Percentiles rank a stretch among this genome's conserved stretches.
Evolutionary conservation across 1,284 basidiomycete species (phyloP).

Genomic region (Irpex lacteus): DNA sequence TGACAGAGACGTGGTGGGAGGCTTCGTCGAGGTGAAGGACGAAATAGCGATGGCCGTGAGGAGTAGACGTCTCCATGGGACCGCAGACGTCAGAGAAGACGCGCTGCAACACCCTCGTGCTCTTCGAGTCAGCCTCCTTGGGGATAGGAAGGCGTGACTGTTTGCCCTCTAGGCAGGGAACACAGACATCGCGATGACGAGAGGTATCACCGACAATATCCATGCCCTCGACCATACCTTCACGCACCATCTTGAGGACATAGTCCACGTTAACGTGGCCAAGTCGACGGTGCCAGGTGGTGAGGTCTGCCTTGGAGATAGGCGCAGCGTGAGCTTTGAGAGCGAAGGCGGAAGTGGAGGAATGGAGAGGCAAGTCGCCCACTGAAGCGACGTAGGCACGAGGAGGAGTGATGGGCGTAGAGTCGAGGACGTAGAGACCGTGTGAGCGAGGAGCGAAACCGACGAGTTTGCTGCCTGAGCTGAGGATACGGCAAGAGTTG

Average conservation of each 20-base stretch:
- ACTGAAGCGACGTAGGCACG: constrained; percentile 1
- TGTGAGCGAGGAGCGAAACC: constrained; percentile 4
- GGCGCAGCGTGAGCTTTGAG: constrained; percentile 3
- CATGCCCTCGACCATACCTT: constrained; percentile 16
- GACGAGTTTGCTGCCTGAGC: neutral
- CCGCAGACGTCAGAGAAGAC: constrained; percentile 27
- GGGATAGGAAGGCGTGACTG: constrained; percentile 15
- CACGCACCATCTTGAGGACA: constrained; percentile 14
- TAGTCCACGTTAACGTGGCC: constrained; percentile 19
- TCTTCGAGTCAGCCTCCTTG: neutral
- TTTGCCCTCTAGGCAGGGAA: constrained; percentile 14
- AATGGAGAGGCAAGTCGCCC: neutral
- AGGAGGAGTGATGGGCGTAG: neutral
- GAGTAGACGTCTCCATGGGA: constrained; percentile 14
- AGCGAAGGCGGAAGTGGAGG: neutral
- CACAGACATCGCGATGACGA: constrained; percentile 11
- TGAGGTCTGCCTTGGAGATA: constrained; percentile 11
- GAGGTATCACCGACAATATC: neutral
- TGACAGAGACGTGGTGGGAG: constrained; percentile 8
- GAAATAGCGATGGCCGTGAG: constrained; percentile 11
- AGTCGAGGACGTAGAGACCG: constrained; percentile 15
- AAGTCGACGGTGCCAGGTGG: constrained; percentile 27
- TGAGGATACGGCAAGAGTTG: constrained; percentile 7
- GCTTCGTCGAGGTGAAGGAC: constrained; percentile 12
- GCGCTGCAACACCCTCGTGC: constrained; percentile 12